Evolutionary conservation across 371 early-diverging fungal genomes (phyloP), one percentile per base, ranked within the genome.

Genomic region (Racocetra persica): DNA sequence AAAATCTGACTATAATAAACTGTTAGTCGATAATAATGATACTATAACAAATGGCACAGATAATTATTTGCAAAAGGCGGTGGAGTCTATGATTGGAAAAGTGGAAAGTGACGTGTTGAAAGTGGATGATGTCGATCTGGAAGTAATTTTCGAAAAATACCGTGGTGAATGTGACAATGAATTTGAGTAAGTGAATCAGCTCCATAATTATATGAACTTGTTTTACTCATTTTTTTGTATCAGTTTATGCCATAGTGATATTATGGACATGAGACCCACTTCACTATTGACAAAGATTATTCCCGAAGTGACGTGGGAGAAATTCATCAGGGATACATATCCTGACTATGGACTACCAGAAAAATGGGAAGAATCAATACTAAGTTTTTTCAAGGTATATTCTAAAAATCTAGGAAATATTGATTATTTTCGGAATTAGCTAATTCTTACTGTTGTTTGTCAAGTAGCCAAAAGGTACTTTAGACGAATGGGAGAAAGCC

Each of bases 131-230:
- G 20, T 51, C 26, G 51, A 77, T 52, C 41, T 77, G 78, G 78
- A 77, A 65, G 66, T 66, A 65, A 38, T 65, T 77, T 77, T 77
- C 52, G 28, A 77, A 77, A 45, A 65, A 13, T 77, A 77, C 66
- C n/a, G 66, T 51, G 26, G 28, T 77, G 78, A 77, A 65, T 65
- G 65, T 52, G 66, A 77, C 65, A 65, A 49, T 51, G 14, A 4
- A 36, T 77, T 77, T 65, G 76, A 62, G 62, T 62, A 24, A 65
- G 77, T 77, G 26, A 60, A n/a, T 59, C 36, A 24, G 28, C n/a
- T 67, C 41, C 67, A 10, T 41, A 67, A 67, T 67, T 67, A 67
- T 67, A 67, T 67, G n/a, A 67, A 55, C 57, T 57, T 45, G 38
- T 77, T 62, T 22, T 59, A 32, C n/a, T n/a, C n/a, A 74, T 57